Conservation (phyloP, 2,329 filamentous ascomycete species). For the Claviceps purpurea region DNA sequence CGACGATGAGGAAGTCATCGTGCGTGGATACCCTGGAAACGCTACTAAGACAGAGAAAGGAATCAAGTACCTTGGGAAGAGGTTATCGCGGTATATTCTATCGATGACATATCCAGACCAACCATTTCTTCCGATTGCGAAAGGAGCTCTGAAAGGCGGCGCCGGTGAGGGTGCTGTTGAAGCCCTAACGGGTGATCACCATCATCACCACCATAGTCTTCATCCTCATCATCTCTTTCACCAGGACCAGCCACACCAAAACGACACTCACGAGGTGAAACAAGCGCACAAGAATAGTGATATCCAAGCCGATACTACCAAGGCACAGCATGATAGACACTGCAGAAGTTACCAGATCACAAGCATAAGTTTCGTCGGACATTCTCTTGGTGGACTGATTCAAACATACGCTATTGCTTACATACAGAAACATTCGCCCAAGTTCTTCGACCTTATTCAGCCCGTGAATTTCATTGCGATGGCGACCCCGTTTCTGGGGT, state of each 20-base stretch:
- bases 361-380: slow-evolving; percentile 88
- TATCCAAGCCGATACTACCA: slow-evolving; percentile 40
- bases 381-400: slow-evolving; percentile 79
- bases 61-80: slow-evolving; percentile 93
- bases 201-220: slow-evolving; percentile 4
- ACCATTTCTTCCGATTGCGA: slow-evolving; percentile 59
- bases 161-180: slow-evolving; percentile 27
- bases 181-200: slow-evolving; percentile 23
- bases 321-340: slow-evolving; percentile 32
- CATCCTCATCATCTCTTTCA: slow-evolving; percentile 20
- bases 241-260: slow-evolving; percentile 28
- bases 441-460: slow-evolving; percentile 75
- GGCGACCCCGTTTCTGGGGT: slow-evolving; percentile 74
- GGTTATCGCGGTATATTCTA: slow-evolving; percentile 81
- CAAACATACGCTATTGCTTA: slow-evolving; percentile 94
- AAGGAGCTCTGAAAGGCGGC: slow-evolving; percentile 25
- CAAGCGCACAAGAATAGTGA: slow-evolving; percentile 49
- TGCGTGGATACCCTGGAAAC: slow-evolving; percentile 81
- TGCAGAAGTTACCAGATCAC: slow-evolving; percentile 66
- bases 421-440: slow-evolving; percentile 87
- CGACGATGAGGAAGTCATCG: slow-evolving; percentile 74
- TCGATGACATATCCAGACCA: slow-evolving; percentile 89
- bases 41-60: slow-evolving; percentile 83
- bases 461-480: slow-evolving; percentile 85
- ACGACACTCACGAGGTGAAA: slow-evolving; percentile 27